Conservation (phyloP, 2,329 filamentous ascomycete species). For the Cercospora beticola region DNA sequence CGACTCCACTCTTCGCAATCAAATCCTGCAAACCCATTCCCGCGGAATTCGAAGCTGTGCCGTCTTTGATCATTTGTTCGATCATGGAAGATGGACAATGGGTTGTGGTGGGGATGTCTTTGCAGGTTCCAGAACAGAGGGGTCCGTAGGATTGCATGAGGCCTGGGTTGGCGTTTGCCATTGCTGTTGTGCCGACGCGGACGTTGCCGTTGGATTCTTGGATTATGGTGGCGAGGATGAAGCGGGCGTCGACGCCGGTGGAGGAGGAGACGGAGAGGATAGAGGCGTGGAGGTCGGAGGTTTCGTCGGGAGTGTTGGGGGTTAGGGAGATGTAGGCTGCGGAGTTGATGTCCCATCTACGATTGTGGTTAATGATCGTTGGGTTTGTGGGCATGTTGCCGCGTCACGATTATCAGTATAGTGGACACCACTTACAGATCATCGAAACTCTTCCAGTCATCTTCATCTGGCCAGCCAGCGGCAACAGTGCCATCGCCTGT, state of each 20-base stretch:
- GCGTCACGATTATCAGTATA: not conserved
- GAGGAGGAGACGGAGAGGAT: constrained; percentile 36
- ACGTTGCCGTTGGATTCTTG: constrained; percentile 49
- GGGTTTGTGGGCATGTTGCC: no score
- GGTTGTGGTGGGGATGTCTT: constrained; percentile 30
- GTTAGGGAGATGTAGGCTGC: constrained; percentile 5
- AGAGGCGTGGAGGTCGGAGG: constrained; percentile 40
- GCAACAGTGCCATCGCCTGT: constrained; percentile 12
- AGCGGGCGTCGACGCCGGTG: constrained; percentile 41
- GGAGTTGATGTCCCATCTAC: constrained; percentile 2
- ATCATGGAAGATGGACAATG: constrained; percentile 43
- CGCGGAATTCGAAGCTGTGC: constrained; percentile 41
- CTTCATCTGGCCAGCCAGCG: constrained; percentile 9
- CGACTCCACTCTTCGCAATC: constrained; percentile 33
- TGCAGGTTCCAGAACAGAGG: constrained; percentile 33
- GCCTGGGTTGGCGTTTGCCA: constrained; percentile 46
- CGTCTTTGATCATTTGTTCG: constrained; percentile 44
- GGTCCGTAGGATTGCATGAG: constrained; percentile 47
- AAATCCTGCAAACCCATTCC: constrained; percentile 46
- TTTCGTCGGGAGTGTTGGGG: constrained; percentile 43
- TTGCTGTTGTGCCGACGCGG: constrained; percentile 43
- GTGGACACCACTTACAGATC: not conserved
- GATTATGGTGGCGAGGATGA: constrained; percentile 45
- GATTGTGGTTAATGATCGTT: no score
- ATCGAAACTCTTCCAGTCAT: constrained; percentile 6